Evolutionary conservation across 805 yeast genomes (phyloP).

Genomic region (Nakazawaea peltata): DNA sequence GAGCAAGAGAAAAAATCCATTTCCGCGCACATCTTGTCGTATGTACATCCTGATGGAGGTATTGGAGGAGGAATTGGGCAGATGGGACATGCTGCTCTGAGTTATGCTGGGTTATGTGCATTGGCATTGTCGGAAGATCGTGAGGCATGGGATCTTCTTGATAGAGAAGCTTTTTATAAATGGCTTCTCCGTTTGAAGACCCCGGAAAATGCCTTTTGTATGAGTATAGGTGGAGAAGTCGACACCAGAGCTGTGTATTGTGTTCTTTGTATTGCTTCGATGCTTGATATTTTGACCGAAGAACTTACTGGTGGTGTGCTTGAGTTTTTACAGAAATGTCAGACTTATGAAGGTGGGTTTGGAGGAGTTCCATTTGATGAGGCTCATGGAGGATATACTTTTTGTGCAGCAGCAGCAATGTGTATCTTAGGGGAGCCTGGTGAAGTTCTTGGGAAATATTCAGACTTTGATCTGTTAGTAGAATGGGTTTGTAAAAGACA

Average conservation of each 20-base stretch:
- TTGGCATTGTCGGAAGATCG: slow-evolving; percentile 42
- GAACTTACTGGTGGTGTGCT: slow-evolving; percentile 46
- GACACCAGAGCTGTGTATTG: slow-evolving; percentile 87
- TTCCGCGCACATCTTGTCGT: slow-evolving; percentile 20
- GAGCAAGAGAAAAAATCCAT: slow-evolving; percentile 21
- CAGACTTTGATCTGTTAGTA: slow-evolving; percentile 42
- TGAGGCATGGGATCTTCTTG: slow-evolving; percentile 32
- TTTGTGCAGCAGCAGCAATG: slow-evolving; percentile 72
- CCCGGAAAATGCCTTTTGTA: slow-evolving; percentile 66
- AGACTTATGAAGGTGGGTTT: slow-evolving; percentile 94
- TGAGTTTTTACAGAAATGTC: slow-evolving; percentile 63
- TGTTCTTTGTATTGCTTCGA: slow-evolving; percentile 63
- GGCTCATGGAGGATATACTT: slow-evolving; percentile 97
- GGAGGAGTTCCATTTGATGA: slow-evolving; percentile 79
- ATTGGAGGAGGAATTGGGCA: slow-evolving; percentile 85
- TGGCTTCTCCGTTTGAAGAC: slow-evolving; percentile 66
- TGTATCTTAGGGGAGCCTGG: slow-evolving; percentile 34
- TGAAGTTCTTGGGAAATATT: slow-evolving; percentile 22
- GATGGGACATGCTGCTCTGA: slow-evolving; percentile 74
- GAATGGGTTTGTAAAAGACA: slow-evolving; percentile 74
- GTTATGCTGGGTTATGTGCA: slow-evolving; percentile 70
- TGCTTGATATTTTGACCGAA: slow-evolving; percentile 55
- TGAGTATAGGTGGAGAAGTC: slow-evolving; percentile 72
- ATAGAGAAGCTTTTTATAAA: slow-evolving; percentile 36
- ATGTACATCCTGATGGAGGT: slow-evolving; percentile 44